Evolutionary conservation across 1,284 basidiomycete species (phyloP).

Genomic region (Ceratobasidium sp.): DNA sequence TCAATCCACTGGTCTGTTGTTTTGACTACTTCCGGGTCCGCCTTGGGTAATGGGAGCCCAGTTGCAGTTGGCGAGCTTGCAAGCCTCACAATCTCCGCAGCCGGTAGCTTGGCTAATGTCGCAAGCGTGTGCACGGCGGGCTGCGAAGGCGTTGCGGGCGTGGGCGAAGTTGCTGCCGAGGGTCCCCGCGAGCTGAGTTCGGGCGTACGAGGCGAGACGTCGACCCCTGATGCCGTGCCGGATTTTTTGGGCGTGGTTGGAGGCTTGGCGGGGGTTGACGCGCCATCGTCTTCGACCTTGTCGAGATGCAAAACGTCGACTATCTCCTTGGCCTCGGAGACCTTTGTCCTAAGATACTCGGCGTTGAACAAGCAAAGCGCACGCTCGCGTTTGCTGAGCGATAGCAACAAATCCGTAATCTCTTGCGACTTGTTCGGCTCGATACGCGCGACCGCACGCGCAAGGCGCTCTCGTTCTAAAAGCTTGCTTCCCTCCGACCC

Average conservation of each 20-base stretch:
- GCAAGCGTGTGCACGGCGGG: conserved; percentile 57
- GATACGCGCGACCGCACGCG: conserved; percentile 70
- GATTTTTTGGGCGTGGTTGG: conserved; percentile 39
- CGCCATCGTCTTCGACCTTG: conserved; percentile 58
- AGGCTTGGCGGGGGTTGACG: conserved; percentile 52
- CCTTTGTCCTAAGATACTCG: conserved; percentile 79
- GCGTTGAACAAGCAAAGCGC: conserved; percentile 90
- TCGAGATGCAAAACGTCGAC: conserved; percentile 65
- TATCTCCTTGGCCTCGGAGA: conserved; percentile 83
- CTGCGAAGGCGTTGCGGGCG: conserved; percentile 46
- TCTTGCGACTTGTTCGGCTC: conserved; percentile 65
- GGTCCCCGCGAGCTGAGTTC: conserved; percentile 76
- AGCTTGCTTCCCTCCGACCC: conserved; percentile 48
- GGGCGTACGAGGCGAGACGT: conserved; percentile 70
- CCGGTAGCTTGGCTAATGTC: conserved; percentile 63
- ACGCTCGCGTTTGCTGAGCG: conserved; percentile 85
- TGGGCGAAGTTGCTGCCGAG: conserved; percentile 73
- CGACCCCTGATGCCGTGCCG: background rate
- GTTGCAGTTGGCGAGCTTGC: conserved; percentile 60
- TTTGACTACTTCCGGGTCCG: conserved; percentile 72
- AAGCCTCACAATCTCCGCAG: conserved; percentile 73
- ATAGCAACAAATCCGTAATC: conserved; percentile 82
- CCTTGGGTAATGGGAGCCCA: conserved; percentile 73
- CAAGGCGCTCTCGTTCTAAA: conserved; percentile 79
- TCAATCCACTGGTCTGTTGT: conserved; percentile 84